Evolutionary conservation across 495 filamentous ascomycete species (phyloP), one percentile per base, ranked within the genome.

Genomic region (Podospora tetraspora): DNA sequence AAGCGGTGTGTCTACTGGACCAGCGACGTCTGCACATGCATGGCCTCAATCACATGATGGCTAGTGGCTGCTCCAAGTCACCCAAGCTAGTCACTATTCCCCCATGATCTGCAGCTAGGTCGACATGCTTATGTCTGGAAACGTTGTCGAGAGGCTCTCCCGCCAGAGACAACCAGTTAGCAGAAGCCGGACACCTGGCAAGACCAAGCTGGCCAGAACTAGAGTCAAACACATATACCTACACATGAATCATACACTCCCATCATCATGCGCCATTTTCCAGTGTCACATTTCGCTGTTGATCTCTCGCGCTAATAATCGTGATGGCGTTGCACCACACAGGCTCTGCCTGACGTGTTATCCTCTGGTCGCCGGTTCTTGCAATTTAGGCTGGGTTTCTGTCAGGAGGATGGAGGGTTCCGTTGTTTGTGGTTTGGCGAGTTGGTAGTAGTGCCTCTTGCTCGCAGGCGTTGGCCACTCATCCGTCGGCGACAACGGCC

Each of bases 301-400:
- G 43, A 52, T 52, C 43, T n/a, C 6, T 52, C 43, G 43, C 43
- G 43, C 43, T 43, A 61, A 56, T 21, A 34, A 61, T n/a, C 30
- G 24, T 66, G 32, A 58, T 29, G 25, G 32, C 58, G 57, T 43
- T 27, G 65, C 57, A 57, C 32, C 34, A 37, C 65, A 58, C 43
- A 52, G 32, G 32, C 32, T 34, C 21, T 60, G 29, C 64, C 30
- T 61, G 57, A 61, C 57, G 57, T 61, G 65, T 66, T 61, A n/a
- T 52, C 16, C 19, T 52, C 43, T 52, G 43, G 32, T 34, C 32
- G 32, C 12, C 11, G 32, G 58, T 34, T 64, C 56, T 52, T 30
- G 60, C 57, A 60, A 69, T 69, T 69, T 69, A 69, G 67, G 67
- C 67, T 69, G 67, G 57, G 57, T 65, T 57, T 30, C 63, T 58